phyloP scores from a whole-genome alignment of 2,329 filamentous ascomycete genomes.

The Colletotrichum navitas region DNA sequence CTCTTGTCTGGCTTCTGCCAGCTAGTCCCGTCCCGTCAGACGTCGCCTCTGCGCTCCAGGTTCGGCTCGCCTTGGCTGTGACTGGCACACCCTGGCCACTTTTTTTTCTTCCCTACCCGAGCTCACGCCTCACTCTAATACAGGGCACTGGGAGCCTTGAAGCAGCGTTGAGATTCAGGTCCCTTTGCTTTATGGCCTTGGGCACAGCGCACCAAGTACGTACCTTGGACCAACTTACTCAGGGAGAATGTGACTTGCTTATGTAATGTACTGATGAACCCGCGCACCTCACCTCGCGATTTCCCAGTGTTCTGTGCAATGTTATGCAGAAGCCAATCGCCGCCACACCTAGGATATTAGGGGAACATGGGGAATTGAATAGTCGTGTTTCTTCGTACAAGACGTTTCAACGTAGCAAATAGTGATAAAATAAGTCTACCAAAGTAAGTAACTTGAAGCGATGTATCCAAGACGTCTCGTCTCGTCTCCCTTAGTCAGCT shows the following conservation, averaged over 20 bases:
- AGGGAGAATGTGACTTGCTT: neutral
- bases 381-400: neutral
- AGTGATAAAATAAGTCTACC: neutral
- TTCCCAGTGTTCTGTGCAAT: neutral
- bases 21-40: slow-evolving; percentile 7
- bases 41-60: slow-evolving; percentile 30
- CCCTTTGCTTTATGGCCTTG: neutral
- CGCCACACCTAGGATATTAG: neutral
- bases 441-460: neutral
- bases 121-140: slow-evolving; percentile 10
- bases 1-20: slow-evolving; percentile 17
- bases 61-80: slow-evolving; percentile 34
- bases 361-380: too few relatives aligned
- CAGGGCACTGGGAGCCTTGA: neutral
- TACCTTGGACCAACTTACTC: neutral
- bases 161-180: neutral
- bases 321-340: neutral
- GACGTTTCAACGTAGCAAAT: neutral
- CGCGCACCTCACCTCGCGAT: slow-evolving; percentile 3
- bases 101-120: slow-evolving; percentile 14
- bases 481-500: slow-evolving; percentile 7
- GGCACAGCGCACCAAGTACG: neutral
- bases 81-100: slow-evolving; percentile 31
- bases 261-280: neutral
- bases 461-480: neutral